phyloP scores from a whole-genome alignment of 2,329 filamentous ascomycete genomes.

The Ophiocordyceps robertsii region DNA sequence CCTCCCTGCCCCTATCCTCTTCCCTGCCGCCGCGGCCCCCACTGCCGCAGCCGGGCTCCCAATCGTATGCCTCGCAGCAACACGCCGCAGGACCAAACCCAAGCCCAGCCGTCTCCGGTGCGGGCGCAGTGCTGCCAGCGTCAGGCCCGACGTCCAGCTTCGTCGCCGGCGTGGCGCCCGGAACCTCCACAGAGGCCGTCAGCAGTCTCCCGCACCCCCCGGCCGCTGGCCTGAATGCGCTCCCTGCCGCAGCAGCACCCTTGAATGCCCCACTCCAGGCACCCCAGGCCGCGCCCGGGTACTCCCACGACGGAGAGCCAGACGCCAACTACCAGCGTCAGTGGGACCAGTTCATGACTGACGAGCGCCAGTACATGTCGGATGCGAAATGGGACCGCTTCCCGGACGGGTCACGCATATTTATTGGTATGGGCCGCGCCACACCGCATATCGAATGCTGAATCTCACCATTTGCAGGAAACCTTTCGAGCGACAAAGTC shows the following conservation, averaged over 20 bases:
- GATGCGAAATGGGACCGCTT: slow-evolving; percentile 75
- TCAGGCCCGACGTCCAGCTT: slow-evolving; percentile 20
- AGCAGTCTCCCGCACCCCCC: slow-evolving; percentile 16
- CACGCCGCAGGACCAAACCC: slow-evolving; percentile 17
- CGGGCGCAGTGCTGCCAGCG: slow-evolving; percentile 14
- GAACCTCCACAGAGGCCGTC: slow-evolving; percentile 16
- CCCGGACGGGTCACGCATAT: slow-evolving; percentile 62
- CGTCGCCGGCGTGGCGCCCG: slow-evolving; percentile 17
- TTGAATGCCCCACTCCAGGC: slow-evolving; percentile 19
- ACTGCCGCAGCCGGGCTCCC: slow-evolving; percentile 21
- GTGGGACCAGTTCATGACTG: slow-evolving; percentile 59
- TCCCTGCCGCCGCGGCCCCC: slow-evolving; percentile 35
- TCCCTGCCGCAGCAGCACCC: slow-evolving; percentile 13
- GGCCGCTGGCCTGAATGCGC: slow-evolving; percentile 6
- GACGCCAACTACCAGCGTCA: slow-evolving; percentile 43
- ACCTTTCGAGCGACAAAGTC: slow-evolving; percentile 83
- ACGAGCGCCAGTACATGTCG: slow-evolving; percentile 62
- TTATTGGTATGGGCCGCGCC: slow-evolving; percentile 51
- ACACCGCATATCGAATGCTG: slow-evolving; percentile 7
- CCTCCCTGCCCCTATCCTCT: slow-evolving; percentile 22
- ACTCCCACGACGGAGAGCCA: slow-evolving; percentile 16
- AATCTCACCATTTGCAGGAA: slow-evolving; percentile 40
- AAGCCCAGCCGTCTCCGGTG: slow-evolving; percentile 14
- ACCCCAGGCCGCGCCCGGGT: slow-evolving; percentile 11
- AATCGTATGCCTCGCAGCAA: slow-evolving; percentile 23